Evolutionary conservation across 192 early-diverging fungal species (phyloP), one percentile per base, ranked within the genome.

Genomic region (Coemansia guatemalensis): DNA sequence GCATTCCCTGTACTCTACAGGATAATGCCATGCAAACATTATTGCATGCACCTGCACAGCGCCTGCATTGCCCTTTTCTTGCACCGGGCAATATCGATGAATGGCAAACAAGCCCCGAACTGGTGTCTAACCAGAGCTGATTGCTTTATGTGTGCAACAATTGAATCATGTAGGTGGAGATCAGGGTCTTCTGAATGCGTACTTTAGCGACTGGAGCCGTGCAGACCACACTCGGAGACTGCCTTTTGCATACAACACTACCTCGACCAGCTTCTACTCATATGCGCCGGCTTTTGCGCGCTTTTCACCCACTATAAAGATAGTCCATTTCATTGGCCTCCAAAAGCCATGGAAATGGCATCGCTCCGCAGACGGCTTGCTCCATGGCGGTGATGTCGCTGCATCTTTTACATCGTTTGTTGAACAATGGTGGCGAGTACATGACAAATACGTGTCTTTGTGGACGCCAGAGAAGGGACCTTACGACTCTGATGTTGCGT

Each of bases 151-250:
- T 33, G 8, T 29, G 25, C 62, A 44, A 18, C 18, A 32, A 44
- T 21, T 62, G 49, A 14, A 20, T 64, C 2, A 49, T 74, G 49
- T 78, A 78, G 93, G 95, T 50, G 94, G 90, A 21, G 96, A 98
- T 63, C 96, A 98, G 71, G 96, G 96, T 2, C 68, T 98, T 14
- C 82, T 98, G 20, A 98, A 98, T 72, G 75, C 73, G 11, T 96
- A 89, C 67, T 96, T 95, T 71, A 68, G 60, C 22, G 76, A 82
- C 21, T 98, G 94, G 94, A 84, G 86, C n/a, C 83, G 71, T 26
- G 76, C 76, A 35, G 66, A 82, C 51, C 67, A 86, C 67, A 68
- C 81, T 27, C 71, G 85, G 51, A 82, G 94, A 24, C 64, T 98
- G 33, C 93, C 96, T 0, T 98, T 98, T 65, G 84, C 84, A 25